phyloP scores from a whole-genome alignment of 129 eudicot genomes.

The Centaurea solstitialis region DNA sequence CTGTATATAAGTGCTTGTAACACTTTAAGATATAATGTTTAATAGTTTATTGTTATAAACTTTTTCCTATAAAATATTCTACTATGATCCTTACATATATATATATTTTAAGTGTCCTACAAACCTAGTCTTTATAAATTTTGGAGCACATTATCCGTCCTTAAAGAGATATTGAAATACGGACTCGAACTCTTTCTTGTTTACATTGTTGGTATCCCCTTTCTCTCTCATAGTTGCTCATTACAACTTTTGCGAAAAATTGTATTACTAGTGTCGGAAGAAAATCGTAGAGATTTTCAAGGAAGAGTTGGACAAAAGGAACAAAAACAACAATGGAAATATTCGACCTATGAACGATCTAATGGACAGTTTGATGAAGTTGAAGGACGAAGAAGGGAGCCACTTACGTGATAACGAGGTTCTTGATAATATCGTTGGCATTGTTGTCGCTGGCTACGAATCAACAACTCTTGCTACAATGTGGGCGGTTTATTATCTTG shows the following conservation, averaged over 20 bases:
- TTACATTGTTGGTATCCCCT: neutral
- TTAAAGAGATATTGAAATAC: neutral
- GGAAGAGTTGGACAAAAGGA: slow-evolving; percentile 59
- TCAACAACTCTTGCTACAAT: slow-evolving; percentile 42
- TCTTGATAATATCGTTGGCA: slow-evolving; percentile 51
- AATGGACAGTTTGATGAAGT: slow-evolving; percentile 55
- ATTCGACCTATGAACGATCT: slow-evolving; percentile 38
- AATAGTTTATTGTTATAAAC: no score
- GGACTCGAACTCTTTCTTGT: neutral
- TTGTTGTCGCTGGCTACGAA: slow-evolving; percentile 43
- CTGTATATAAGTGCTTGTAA: no score
- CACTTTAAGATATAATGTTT: no score
- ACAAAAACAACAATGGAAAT: slow-evolving; percentile 13
- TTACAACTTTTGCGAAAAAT: neutral
- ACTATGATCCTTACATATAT: no score
- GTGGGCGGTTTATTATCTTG: slow-evolving; percentile 64
- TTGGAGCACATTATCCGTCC: no score
- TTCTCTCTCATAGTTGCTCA: neutral
- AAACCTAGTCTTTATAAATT: no score
- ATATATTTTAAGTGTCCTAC: no score
- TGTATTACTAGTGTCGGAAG: slow-evolving; percentile 48
- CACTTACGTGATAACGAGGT: slow-evolving; percentile 50
- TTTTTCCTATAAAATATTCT: no score
- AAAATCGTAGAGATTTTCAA: slow-evolving; percentile 32
- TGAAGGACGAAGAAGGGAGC: slow-evolving; percentile 57